Conservation (phyloP, 306 rosid genomes). For the Cucumis melo region DNA sequence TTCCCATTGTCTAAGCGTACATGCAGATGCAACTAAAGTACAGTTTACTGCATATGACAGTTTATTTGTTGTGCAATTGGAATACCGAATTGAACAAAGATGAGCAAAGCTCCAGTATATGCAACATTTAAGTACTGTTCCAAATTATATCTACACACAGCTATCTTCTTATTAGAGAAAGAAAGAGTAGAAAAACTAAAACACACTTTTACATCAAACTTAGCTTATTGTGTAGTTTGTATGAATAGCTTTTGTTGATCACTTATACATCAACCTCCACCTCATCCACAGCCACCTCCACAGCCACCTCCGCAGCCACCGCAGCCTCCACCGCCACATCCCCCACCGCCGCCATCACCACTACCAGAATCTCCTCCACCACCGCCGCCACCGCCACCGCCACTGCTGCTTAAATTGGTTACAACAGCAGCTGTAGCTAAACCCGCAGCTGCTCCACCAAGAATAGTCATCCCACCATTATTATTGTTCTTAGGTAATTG, state of each 20-base stretch:
- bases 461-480: slow-evolving; percentile 15
- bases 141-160: neutral
- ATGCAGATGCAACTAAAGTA: no score
- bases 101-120: no score
- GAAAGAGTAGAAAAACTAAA: neutral
- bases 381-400: neutral
- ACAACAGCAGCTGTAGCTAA: slow-evolving; percentile 6
- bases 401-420: neutral
- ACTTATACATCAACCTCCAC: neutral
- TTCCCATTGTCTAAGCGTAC: no score
- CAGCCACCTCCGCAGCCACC: neutral
- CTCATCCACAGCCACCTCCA: neutral
- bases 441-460: slow-evolving; percentile 14
- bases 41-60: no score
- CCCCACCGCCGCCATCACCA: neutral
- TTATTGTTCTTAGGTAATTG: neutral
- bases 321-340: neutral
- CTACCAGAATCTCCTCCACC: neutral
- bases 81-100: no score
- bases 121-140: no score
- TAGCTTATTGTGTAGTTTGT: neutral
- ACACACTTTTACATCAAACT: neutral
- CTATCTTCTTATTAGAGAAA: neutral
- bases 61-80: no score
- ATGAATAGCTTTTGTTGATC: neutral